Percentiles rank a stretch among this genome's conserved stretches.
Conservation (phyloP, 768 basidiomycete species). For the Suillus tomentosus region DNA sequence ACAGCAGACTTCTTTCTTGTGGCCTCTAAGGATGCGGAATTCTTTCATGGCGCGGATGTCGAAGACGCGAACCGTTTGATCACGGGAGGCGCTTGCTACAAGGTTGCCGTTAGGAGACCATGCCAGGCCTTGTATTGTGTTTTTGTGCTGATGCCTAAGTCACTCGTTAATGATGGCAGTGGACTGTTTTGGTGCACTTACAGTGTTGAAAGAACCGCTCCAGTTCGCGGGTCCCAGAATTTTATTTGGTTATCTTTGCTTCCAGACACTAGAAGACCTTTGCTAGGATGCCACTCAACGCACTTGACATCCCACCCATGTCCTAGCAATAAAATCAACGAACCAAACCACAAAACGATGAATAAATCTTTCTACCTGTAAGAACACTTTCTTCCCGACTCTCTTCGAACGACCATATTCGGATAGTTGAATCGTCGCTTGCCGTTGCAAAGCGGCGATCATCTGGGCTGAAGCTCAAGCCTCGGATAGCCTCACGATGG, state of each 20-base stretch:
- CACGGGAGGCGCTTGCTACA: constrained; percentile 92
- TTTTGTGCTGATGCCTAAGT: constrained; percentile 91
- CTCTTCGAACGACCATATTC: constrained; percentile 95
- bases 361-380: constrained; percentile 53
- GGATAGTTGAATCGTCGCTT: constrained; percentile 92
- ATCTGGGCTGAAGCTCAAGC: constrained; percentile 89
- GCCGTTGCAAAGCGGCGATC: constrained; percentile 92
- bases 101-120: constrained; percentile 97
- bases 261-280: constrained; percentile 92
- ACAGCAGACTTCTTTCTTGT: constrained; percentile 99
- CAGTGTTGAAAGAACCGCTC: constrained; percentile 89
- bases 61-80: constrained; percentile 93
- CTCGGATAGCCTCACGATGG: constrained; percentile 92
- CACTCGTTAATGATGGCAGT: neutral
- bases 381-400: constrained; percentile 86
- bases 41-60: constrained; percentile 99
- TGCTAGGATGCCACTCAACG: constrained; percentile 98
- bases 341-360: constrained; percentile 2
- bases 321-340: constrained; percentile 49
- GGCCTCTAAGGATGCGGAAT: constrained; percentile 87
- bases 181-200: constrained; percentile 38
- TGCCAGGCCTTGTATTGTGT: constrained; percentile 88
- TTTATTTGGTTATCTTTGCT: constrained; percentile 98
- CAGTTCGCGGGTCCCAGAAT: constrained; percentile 98
- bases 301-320: constrained; percentile 99